Conservation (phyloP, 257 asterid species). For the Solanum corneliomulleri region DNA sequence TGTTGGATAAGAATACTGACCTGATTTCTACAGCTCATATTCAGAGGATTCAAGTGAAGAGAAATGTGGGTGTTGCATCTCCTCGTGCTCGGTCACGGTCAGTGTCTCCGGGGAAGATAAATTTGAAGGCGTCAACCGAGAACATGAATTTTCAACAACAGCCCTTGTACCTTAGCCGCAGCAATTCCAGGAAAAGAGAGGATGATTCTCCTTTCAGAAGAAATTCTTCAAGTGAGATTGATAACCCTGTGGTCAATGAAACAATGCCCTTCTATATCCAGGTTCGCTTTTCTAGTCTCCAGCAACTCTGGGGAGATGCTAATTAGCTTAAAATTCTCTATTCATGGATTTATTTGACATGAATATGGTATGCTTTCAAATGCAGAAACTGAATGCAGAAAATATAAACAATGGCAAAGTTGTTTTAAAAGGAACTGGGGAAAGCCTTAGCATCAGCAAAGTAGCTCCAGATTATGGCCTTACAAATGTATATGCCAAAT, state of each 20-base stretch:
- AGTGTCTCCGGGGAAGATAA: conserved; percentile 52
- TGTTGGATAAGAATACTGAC: conserved; percentile 35
- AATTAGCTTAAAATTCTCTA: neutral
- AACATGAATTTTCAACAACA: conserved; percentile 22
- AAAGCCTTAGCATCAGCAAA: conserved; percentile 1
- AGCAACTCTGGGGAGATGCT: neutral
- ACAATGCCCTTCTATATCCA: neutral
- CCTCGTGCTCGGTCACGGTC: conserved; percentile 56
- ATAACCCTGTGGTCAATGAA: conserved; percentile 28
- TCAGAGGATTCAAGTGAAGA: conserved; percentile 81
- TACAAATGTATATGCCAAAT: neutral
- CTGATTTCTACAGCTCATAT: conserved; percentile 17
- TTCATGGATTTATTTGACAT: neutral
- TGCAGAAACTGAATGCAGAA: conserved; percentile 37
- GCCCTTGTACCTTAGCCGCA: conserved; percentile 61
- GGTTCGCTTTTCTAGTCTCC: neutral
- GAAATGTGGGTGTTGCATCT: conserved; percentile 65
- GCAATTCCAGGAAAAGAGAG: conserved; percentile 82
- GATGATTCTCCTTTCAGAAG: conserved; percentile 63
- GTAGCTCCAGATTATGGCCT: neutral
- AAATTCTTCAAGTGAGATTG: conserved; percentile 67
- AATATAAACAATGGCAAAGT: neutral
- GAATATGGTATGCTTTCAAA: neutral
- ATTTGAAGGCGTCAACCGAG: conserved; percentile 21
- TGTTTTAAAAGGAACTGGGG: conserved; percentile 9